These are phyloP conservation scores for Halteria grandinella DNA, from an alignment of 73 alveolate species.

Conservation along the genomic window DNA sequence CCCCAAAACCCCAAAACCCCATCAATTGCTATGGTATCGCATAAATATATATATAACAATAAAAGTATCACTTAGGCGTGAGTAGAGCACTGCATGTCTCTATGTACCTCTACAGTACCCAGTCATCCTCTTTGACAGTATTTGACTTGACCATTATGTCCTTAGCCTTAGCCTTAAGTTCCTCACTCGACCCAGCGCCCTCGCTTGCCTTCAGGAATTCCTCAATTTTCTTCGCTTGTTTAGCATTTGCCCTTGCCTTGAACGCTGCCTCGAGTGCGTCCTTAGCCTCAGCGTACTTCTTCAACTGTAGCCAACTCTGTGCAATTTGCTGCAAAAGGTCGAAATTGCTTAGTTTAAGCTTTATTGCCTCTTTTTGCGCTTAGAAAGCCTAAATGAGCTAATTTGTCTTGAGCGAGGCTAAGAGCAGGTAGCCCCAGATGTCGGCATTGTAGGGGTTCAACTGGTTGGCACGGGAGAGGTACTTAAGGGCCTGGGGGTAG, in stretches of 20 bases:
- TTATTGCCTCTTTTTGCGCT: conserved; percentile 48
- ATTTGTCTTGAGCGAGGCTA: not conserved
- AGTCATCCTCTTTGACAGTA: conserved; percentile 34
- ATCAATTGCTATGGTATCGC: too few species aligned
- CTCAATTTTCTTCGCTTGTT: conserved; percentile 32
- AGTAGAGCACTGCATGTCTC: not conserved
- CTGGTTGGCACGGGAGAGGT: conserved; percentile 23
- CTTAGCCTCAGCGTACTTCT: not conserved
- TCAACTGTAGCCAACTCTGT: too few species aligned
- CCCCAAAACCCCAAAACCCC: conserved; percentile 35
- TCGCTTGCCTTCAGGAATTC: conserved; percentile 16
- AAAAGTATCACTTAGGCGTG: not conserved
- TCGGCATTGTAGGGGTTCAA: conserved; percentile 60
- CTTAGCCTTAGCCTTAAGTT: not conserved
- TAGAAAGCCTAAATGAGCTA: conserved; percentile 27
- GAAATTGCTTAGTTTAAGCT: conserved; percentile 21
- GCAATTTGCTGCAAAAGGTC: conserved; percentile 39
- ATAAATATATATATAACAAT: not conserved
- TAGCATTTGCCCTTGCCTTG: conserved; percentile 17
- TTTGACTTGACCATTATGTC: conserved; percentile 28
- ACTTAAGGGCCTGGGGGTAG: conserved; percentile 10
- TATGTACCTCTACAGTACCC: not conserved
- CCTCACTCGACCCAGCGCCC: not conserved
- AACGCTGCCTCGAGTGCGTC: not conserved
- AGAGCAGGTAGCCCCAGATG: conserved; percentile 60